A percentile compares a stretch with the other conserved stretches of the same genome.
phyloP scores from a whole-genome alignment of 352 stramenopile species.

The Thalassiosira livingstoniorum region DNA sequence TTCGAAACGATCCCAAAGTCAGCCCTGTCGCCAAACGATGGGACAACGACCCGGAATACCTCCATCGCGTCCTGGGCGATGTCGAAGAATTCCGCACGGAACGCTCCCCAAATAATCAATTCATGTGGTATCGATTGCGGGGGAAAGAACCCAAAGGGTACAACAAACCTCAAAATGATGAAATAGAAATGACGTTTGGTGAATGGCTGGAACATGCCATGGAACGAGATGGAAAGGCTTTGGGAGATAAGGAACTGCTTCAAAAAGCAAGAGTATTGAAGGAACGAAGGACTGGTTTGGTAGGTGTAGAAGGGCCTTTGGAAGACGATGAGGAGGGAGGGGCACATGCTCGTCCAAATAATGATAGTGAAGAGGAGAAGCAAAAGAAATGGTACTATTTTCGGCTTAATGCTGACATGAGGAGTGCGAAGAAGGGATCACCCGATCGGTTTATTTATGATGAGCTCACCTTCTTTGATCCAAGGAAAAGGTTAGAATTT shows the following conservation, averaged over 20 bases:
- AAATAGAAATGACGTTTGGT: conserved; percentile 78
- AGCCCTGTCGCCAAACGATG: conserved; percentile 86
- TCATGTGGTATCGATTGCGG: conserved; percentile 91
- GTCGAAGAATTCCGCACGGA: conserved; percentile 65
- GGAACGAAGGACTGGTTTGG: conserved; percentile 37
- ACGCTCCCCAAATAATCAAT: conserved; percentile 89
- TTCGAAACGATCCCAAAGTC: conserved; percentile 91
- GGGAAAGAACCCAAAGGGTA: conserved; percentile 36
- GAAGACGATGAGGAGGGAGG: conserved; percentile 15
- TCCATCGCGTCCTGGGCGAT: conserved; percentile 67
- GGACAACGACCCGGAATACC: conserved; percentile 86
- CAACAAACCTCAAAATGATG: conserved; percentile 73
- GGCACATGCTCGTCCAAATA: conserved; percentile 5
- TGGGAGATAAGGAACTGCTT: conserved; percentile 41
- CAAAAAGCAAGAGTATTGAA: conserved; percentile 42
- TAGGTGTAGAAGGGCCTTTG: conserved; percentile 16
- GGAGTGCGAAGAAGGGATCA: conserved; percentile 20
- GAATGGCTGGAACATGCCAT: conserved; percentile 82
- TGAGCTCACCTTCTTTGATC: conserved; percentile 91
- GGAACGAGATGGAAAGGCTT: conserved; percentile 34
- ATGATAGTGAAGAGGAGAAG: conserved; percentile 61
- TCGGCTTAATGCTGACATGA: conserved; percentile 66
- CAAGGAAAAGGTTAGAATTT: too few relatives aligned
- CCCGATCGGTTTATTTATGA: conserved; percentile 76
- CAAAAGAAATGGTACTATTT: conserved; percentile 87